These are phyloP conservation scores for Stephania cephalantha DNA, from an alignment of 164 flowering plant species.

Conservation along the genomic window DNA sequence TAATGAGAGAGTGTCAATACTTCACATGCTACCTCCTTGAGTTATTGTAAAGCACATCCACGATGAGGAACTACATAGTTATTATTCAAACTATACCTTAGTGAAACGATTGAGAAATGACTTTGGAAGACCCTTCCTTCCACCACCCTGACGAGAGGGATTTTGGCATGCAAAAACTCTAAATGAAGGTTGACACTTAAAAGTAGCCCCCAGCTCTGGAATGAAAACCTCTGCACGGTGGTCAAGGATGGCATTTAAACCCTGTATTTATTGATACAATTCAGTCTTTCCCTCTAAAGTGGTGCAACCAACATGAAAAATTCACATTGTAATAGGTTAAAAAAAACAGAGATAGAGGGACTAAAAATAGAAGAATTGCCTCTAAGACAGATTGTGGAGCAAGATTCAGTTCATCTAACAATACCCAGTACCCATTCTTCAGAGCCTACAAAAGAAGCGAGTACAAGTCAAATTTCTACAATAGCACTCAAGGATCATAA, in stretches of 20 bases:
- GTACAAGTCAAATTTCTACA: not conserved
- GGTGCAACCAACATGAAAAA: not conserved
- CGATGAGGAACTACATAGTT: not conserved
- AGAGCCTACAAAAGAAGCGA: conserved; percentile 53
- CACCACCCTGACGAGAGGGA: conserved; percentile 94
- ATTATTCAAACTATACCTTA: conserved; percentile 40
- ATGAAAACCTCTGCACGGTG: conserved; percentile 95
- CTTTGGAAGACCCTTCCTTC: conserved; percentile 92
- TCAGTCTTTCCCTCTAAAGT: not conserved
- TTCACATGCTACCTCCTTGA: not conserved
- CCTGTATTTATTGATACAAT: conserved; percentile 32
- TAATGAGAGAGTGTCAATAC: not conserved
- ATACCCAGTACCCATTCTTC: conserved; percentile 85
- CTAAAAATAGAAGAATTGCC: conserved; percentile 25
- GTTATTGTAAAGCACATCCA: not conserved
- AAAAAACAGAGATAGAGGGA: not conserved
- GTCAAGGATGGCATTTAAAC: conserved; percentile 91
- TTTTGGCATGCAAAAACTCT: conserved; percentile 98
- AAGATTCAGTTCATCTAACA: conserved; percentile 95
- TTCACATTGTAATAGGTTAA: not conserved
- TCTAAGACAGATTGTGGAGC: conserved; percentile 98
- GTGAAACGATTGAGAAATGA: conserved; percentile 96
- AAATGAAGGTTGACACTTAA: conserved; percentile 77
- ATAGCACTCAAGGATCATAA: not conserved
- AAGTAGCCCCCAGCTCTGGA: conserved; percentile 78